Conservation (phyloP, 345 rosid species). For the Ceriops zippeliana region DNA sequence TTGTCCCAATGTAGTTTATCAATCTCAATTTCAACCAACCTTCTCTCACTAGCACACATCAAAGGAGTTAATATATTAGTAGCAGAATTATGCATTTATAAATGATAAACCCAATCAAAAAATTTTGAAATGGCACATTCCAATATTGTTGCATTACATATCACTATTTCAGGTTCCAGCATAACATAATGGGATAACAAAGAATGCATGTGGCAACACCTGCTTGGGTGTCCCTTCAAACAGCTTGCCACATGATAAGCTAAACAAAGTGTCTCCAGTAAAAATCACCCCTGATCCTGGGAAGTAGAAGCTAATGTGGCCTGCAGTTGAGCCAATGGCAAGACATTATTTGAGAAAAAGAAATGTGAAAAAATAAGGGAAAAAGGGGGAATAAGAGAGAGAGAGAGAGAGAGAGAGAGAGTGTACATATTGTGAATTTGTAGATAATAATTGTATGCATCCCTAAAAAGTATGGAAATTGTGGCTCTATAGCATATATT, state of each 20-base stretch:
- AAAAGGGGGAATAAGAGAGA: not conserved
- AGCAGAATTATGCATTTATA: not conserved
- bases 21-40: not conserved
- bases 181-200: not conserved
- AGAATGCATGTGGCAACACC: slow-evolving; percentile 33
- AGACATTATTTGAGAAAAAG: not conserved
- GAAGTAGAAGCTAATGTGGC: slow-evolving; percentile 94
- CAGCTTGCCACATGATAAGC: slow-evolving; percentile 96
- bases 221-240: slow-evolving; percentile 88
- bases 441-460: no score
- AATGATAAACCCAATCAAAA: not conserved
- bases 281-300: slow-evolving; percentile 85
- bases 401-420: no score
- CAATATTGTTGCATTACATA: not conserved
- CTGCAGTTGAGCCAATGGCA: slow-evolving; percentile 31
- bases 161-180: not conserved
- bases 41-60: not conserved
- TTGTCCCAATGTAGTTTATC: not conserved
- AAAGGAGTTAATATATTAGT: not conserved
- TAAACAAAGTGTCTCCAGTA: slow-evolving; percentile 88
- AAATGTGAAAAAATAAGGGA: not conserved
- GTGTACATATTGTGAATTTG: not conserved
- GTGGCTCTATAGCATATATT: no score
- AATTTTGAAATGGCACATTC: not conserved
- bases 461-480: no score